Conservation (phyloP, 1,139 yeast genomes). For the Geotrichum aggregatum region DNA sequence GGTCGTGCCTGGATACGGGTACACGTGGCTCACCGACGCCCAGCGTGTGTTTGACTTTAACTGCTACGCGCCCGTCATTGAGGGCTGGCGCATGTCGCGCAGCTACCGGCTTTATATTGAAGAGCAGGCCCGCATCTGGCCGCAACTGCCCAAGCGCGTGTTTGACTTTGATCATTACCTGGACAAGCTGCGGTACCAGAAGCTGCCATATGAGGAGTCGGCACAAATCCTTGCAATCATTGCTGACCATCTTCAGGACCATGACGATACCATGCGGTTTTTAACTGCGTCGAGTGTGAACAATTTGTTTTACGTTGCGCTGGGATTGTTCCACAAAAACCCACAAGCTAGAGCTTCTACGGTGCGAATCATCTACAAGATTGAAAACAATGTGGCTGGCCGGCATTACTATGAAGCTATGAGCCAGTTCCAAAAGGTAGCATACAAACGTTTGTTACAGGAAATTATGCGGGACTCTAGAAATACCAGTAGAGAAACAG, state of each 20-base stretch:
- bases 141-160: constrained; percentile 30
- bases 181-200: constrained; percentile 33
- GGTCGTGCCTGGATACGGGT: constrained; percentile 36
- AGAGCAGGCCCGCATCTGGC: constrained; percentile 29
- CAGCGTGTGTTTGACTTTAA: constrained; percentile 31
- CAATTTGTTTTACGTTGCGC: constrained; percentile 34
- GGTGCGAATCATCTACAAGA: constrained; percentile 32
- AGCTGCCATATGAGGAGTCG: constrained; percentile 32
- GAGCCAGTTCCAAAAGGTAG: constrained; percentile 33
- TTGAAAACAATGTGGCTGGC: constrained; percentile 37
- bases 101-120: constrained; percentile 31
- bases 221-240: constrained; percentile 31
- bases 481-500: background rate
- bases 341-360: constrained; percentile 32
- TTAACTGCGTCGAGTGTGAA: constrained; percentile 30
- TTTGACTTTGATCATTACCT: constrained; percentile 37
- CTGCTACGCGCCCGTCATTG: constrained; percentile 33
- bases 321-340: constrained; percentile 39
- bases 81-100: constrained; percentile 38
- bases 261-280: constrained; percentile 36
- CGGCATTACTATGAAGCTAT: constrained; percentile 31
- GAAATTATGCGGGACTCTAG: constrained; percentile 6
- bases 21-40: constrained; percentile 35
- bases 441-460: constrained; percentile 29
- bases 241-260: constrained; percentile 32